Base-by-base conservation (phyloP, 352 stramenopile species). In the Pythium phragmitis region DNA sequence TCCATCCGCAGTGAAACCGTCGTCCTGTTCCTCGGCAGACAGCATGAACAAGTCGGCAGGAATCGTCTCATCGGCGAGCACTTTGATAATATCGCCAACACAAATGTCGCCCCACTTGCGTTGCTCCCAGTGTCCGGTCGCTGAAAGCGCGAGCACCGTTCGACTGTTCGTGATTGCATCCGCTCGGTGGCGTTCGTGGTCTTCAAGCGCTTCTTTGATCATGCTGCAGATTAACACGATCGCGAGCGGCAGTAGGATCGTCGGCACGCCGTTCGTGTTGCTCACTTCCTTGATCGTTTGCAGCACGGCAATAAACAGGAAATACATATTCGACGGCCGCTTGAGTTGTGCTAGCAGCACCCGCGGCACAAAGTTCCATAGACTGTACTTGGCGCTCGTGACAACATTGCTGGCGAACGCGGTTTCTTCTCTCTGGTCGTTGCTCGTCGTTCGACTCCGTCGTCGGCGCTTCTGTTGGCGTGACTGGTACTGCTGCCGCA, bases 251-350 rank as follows among this genome's bases (percentile, higher is more conserved):
- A 94, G 56, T 51, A 90, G 45, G 55, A 91, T 89, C 34, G 82
- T 92, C 48, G 89, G 89, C 45, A 96, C 80, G 42, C 88, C 88
- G 45, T 73, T 88, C 45, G 88, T 96, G 60, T 96, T 96, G 73
- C 78, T 92, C 43, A 96, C 86, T 59, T 87, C 74, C 51, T 78
- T 79, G 60, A 96, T 91, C 14, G 79, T 82, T 74, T 96, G 88
- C 26, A 96, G 70, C 60, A 88, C 67, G 7, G 86, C 80, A 57
- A 96, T 92, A 47, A 94, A 88, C 49, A 96, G 65, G 50, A 96
- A 96, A 55, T 96, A 96, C 9, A 91, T 45, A 57, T 94, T 94
- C 30, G 82, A 90, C 47, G 85, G 81, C n/a, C 79, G 76, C 68
- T 89, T 63, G 37, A 93, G 14, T 36, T 93, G 82, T 33, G 83